These are phyloP conservation scores for Blastobotrys elegans DNA, from an alignment of 1,139 yeast species.

Conservation along the genomic window DNA sequence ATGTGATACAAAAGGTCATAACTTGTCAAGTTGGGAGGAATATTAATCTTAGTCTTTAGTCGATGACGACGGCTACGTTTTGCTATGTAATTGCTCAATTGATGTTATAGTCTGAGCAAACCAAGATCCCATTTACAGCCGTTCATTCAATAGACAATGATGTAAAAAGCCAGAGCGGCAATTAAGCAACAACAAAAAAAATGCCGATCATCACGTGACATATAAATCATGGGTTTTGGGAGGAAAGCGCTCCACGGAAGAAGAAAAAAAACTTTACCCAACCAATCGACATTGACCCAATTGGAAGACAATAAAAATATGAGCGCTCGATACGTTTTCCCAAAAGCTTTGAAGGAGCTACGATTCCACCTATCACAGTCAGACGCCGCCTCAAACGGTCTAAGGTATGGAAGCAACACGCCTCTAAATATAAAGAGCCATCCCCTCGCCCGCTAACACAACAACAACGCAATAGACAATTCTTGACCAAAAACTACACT, in stretches of 20 bases:
- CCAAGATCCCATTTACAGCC: no score
- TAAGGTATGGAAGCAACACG: no score
- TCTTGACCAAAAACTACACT: slow-evolving; percentile 58
- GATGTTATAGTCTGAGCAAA: no score
- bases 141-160: no score
- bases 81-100: no score
- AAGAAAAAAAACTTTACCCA: not conserved
- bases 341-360: slow-evolving; percentile 65
- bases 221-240: no score
- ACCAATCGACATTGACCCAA: not conserved
- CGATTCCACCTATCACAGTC: slow-evolving; percentile 77
- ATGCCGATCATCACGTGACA: no score
- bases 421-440: no score
- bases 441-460: slow-evolving; percentile 8
- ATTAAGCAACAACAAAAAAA: no score
- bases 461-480: slow-evolving; percentile 40
- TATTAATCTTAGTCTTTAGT: not conserved
- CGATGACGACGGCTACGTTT: no score
- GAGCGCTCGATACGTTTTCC: slow-evolving; percentile 56
- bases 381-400: slow-evolving; percentile 61
- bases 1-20: not conserved
- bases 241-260: no score
- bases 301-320: slow-evolving; percentile 32
- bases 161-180: no score
- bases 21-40: not conserved